These are phyloP conservation scores for Picochlorum costavermella DNA, from an alignment of 139 green algal species.

Conservation along the genomic window DNA sequence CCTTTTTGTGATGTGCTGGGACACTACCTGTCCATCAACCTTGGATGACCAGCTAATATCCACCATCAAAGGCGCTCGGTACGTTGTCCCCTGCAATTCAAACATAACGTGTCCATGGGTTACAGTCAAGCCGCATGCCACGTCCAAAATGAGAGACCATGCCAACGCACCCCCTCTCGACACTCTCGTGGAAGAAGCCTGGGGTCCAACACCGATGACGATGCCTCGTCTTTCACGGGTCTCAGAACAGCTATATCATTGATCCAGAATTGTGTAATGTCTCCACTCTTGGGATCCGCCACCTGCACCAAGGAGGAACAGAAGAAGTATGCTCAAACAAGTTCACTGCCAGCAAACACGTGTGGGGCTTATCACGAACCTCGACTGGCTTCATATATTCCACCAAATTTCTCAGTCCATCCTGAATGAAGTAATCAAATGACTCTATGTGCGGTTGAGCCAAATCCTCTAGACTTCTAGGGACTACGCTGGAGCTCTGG, in stretches of 20 bases:
- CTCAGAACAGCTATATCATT: slow-evolving; percentile 40
- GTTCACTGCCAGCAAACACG: background rate
- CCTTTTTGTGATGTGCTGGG: slow-evolving; percentile 17
- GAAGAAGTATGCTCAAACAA: background rate
- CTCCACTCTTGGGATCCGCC: background rate
- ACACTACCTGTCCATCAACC: slow-evolving; percentile 15
- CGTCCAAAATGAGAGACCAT: too few species aligned
- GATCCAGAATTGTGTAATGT: slow-evolving; percentile 52
- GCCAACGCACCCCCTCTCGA: slow-evolving; percentile 57
- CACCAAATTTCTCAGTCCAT: slow-evolving; percentile 66
- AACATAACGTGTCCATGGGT: background rate
- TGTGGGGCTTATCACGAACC: slow-evolving; percentile 37
- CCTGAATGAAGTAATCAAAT: slow-evolving; percentile 83
- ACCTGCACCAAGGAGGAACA: background rate
- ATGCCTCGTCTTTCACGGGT: slow-evolving; percentile 46
- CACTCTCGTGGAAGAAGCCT: slow-evolving; percentile 71
- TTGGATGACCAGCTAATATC: slow-evolving; percentile 49
- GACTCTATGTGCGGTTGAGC: slow-evolving; percentile 76
- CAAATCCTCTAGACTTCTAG: slow-evolving; percentile 25
- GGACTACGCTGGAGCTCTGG: slow-evolving; percentile 6
- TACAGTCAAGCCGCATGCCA: too few species aligned
- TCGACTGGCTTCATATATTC: slow-evolving; percentile 60
- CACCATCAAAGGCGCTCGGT: slow-evolving; percentile 57
- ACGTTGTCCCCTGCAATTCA: slow-evolving; percentile 59
- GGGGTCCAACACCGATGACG: slow-evolving; percentile 17